Conservation (phyloP, 116 monocot species). For the Posidonia oceanica region DNA sequence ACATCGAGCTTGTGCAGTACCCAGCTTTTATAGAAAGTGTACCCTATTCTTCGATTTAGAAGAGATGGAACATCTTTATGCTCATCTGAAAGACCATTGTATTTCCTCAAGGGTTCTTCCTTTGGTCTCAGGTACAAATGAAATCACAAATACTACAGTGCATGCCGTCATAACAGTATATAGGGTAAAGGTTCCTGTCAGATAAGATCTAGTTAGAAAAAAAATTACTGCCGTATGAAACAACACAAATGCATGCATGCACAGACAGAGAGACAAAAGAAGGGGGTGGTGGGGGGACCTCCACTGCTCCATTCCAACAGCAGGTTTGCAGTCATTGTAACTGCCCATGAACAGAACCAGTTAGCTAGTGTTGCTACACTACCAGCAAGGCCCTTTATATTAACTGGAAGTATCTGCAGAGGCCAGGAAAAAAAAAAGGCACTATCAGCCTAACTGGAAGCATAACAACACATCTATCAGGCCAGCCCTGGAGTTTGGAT, state of each 20-base stretch:
- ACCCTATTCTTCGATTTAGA: background rate
- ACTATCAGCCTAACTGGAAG: background rate
- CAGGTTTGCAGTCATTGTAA: slow-evolving; percentile 88
- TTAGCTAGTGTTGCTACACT: slow-evolving; percentile 84
- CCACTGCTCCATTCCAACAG: slow-evolving; percentile 76
- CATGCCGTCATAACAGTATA: slow-evolving; percentile 52
- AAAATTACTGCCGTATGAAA: background rate
- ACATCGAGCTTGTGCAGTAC: no score
- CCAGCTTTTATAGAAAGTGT: no score
- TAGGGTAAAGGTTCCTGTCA: slow-evolving; percentile 35
- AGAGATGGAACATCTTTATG: background rate
- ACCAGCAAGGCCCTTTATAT: slow-evolving; percentile 86
- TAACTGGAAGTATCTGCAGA: slow-evolving; percentile 75
- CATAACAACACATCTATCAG: no score
- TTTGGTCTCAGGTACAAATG: slow-evolving; percentile 92
- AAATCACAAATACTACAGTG: slow-evolving; percentile 50
- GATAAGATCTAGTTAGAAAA: background rate
- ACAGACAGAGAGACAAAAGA: background rate
- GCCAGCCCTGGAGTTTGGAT: no score
- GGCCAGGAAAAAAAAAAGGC: background rate
- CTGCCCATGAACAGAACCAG: slow-evolving; percentile 59
- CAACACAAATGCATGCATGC: no score
- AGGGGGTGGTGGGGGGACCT: slow-evolving; percentile 33
- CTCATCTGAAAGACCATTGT: slow-evolving; percentile 84
- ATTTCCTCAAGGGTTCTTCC: slow-evolving; percentile 96